phyloP scores from a whole-genome alignment of 179 eudicot genomes.

The Gypsophila paniculata region DNA sequence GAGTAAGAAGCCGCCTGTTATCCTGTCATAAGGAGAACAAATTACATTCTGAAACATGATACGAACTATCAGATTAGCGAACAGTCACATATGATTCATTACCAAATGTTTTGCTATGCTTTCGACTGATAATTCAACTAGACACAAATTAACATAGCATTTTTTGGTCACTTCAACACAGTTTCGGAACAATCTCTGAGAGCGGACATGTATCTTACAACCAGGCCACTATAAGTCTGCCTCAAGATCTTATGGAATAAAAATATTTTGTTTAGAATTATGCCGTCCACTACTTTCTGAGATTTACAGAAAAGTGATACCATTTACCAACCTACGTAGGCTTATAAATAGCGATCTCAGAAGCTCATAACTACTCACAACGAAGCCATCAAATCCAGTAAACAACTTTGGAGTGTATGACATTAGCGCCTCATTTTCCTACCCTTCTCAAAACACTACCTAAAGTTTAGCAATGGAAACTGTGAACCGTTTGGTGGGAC shows the following conservation, averaged over 20 bases:
- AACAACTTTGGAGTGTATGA: background rate
- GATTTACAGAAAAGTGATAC: background rate
- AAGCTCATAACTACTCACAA: conserved; percentile 18
- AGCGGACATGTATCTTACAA: background rate
- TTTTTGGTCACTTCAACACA: background rate
- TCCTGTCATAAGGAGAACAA: conserved; percentile 5
- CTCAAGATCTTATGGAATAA: conserved; percentile 19
- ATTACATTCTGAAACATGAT: background rate
- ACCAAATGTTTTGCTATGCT: background rate
- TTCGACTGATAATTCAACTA: background rate
- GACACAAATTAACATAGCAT: background rate
- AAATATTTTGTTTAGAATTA: conserved; percentile 22
- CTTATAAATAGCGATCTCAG: conserved; percentile 25
- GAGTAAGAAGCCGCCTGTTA: background rate
- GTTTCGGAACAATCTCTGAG: background rate
- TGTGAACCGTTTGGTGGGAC: conserved; percentile 24
- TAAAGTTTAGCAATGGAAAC: conserved; percentile 19
- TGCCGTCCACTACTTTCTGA: conserved; percentile 16
- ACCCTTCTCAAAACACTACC: background rate
- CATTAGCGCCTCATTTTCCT: conserved; percentile 1
- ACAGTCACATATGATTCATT: background rate
- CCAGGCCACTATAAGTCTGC: conserved; percentile 16
- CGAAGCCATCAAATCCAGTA: background rate
- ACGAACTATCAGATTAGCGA: background rate
- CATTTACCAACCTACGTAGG: conserved; percentile 2